Percentiles rank a stretch among this genome's conserved stretches.
These are phyloP conservation scores for Leishmania martiniquensis DNA, from an alignment of 208 protist genomes.

Conservation along the genomic window DNA sequence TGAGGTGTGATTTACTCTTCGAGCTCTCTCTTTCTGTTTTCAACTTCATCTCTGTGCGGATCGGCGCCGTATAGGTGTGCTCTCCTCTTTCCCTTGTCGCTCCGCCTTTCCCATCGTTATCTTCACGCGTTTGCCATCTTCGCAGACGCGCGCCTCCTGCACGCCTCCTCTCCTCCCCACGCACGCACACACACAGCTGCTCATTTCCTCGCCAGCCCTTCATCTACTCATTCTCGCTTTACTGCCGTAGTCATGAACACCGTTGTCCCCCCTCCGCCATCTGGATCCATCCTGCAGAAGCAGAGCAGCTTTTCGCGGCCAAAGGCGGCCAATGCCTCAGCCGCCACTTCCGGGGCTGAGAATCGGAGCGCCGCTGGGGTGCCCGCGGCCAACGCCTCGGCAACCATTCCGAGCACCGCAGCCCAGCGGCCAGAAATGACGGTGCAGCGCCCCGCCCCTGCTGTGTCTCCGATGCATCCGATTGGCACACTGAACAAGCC, in stretches of 20 bases:
- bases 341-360: constrained; percentile 9
- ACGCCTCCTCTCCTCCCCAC: not conserved
- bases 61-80: not conserved
- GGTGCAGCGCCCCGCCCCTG: not conserved
- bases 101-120: not conserved
- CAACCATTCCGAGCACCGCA: constrained; percentile 4
- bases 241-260: constrained; percentile 18
- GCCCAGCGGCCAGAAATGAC: not conserved
- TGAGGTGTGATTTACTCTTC: not conserved
- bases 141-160: not conserved
- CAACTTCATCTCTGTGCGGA: not conserved
- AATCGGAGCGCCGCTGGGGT: not conserved
- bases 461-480: constrained; percentile 1
- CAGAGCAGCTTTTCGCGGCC: constrained; percentile 39
- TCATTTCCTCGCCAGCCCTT: not conserved
- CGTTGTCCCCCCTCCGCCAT: constrained; percentile 29
- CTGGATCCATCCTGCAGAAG: constrained; percentile 32
- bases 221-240: not conserved
- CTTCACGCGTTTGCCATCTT: not conserved
- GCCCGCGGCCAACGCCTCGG: not conserved
- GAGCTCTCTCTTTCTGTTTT: not conserved
- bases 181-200: no score
- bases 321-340: constrained; percentile 20
- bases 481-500: not conserved
- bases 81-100: not conserved